Conservation (phyloP, 257 asterid species). For the Striga asiatica region DNA sequence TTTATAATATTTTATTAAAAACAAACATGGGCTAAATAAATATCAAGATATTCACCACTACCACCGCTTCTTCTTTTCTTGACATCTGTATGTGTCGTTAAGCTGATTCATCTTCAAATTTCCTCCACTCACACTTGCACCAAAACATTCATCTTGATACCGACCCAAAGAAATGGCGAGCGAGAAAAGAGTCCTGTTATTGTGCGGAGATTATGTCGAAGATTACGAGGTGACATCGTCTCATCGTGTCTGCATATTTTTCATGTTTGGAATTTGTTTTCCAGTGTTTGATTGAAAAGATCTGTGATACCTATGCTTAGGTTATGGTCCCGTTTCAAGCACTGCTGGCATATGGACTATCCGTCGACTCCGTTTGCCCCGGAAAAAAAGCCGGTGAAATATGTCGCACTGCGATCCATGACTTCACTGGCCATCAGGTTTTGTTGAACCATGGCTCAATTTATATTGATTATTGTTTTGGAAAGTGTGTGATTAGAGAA, state of each 20-base stretch:
- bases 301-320: conserved; percentile 22
- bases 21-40: too few relatives aligned
- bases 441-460: neutral
- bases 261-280: neutral
- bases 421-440: conserved; percentile 65
- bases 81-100: conserved; percentile 7
- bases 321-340: conserved; percentile 98
- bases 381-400: conserved; percentile 85
- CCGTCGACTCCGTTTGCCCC: conserved; percentile 92
- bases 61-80: neutral
- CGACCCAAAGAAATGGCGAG: conserved; percentile 31
- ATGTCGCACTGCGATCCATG: conserved; percentile 81
- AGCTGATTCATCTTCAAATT: neutral
- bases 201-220: conserved; percentile 87
- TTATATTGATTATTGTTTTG: neutral
- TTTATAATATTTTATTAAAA: too few relatives aligned
- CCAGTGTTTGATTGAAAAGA: neutral
- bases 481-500: neutral
- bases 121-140: conserved; percentile 11
- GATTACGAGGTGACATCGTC: conserved; percentile 60
- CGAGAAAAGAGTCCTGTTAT: conserved; percentile 60
- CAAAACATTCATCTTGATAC: neutral
- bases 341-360: conserved; percentile 68
- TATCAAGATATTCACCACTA: neutral
- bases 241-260: neutral